Evolutionary conservation across 192 early-diverging fungal genomes (phyloP).

Genomic region (Backusella tarrabulga): DNA sequence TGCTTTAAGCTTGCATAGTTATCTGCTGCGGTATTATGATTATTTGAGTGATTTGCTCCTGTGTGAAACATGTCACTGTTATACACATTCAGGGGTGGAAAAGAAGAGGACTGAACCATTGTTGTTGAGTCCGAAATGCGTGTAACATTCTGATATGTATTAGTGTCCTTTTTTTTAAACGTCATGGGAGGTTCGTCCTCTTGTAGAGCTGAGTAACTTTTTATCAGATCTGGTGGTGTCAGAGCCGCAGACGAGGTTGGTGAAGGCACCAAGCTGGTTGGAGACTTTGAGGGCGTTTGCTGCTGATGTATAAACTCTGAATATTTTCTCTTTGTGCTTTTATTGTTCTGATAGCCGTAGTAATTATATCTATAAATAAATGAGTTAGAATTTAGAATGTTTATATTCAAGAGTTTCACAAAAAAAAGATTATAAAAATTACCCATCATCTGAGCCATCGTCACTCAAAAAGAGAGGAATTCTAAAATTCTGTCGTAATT

Average conservation of each 20-base stretch:
- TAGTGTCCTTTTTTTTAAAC: not conserved
- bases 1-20: not conserved
- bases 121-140: not conserved
- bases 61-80: not conserved
- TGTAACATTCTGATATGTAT: not conserved
- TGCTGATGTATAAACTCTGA: not conserved
- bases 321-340: slow-evolving; percentile 7
- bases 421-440: not conserved
- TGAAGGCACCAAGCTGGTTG: not conserved
- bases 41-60: not conserved
- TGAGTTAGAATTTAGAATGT: not conserved
- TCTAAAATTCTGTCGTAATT: slow-evolving; percentile 55
- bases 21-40: not conserved
- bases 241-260: not conserved
- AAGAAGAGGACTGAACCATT: not conserved
- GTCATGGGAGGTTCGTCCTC: not conserved
- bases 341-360: not conserved
- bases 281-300: not conserved
- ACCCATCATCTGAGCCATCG: slow-evolving; percentile 13
- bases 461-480: slow-evolving; percentile 39
- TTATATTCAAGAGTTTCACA: not conserved
- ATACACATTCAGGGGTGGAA: slow-evolving; percentile 4
- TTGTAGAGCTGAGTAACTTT: not conserved
- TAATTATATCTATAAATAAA: not conserved
- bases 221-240: not conserved